phyloP scores from a whole-genome alignment of 2,329 filamentous ascomycete genomes.

The Metarhizium rileyi region DNA sequence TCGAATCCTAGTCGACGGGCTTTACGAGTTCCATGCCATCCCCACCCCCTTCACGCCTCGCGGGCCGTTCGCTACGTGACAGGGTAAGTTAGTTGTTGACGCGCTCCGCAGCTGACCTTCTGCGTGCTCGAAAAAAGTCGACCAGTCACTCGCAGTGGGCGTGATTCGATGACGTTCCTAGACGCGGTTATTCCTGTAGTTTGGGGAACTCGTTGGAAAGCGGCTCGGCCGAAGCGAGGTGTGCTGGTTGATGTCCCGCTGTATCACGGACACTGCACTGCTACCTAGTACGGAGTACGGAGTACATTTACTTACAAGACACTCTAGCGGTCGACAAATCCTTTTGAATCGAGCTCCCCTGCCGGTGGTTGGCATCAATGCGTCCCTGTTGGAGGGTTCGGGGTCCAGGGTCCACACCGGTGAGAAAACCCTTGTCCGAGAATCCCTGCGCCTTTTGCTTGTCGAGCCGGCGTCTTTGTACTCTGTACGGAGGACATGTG shows the following conservation, averaged over 20 bases:
- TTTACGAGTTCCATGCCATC: neutral
- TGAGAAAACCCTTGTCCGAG: neutral
- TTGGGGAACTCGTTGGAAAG: neutral
- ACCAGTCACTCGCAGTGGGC: neutral
- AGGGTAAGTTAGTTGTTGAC: neutral
- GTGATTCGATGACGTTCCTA: neutral
- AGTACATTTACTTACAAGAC: neutral
- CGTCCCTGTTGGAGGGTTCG: neutral
- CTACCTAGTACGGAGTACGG: too few relatives aligned
- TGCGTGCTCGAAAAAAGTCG: neutral
- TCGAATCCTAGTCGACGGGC: neutral
- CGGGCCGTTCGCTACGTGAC: neutral
- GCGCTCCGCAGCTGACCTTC: neutral
- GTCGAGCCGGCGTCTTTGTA: too few relatives aligned
- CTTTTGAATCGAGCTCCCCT: neutral
- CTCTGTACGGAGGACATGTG: too few relatives aligned
- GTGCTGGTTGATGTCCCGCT: neutral
- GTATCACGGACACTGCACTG: neutral
- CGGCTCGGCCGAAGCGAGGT: neutral
- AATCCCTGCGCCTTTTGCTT: neutral
- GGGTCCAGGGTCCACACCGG: neutral
- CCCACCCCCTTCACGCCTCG: slow-evolving; percentile 4
- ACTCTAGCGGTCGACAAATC: neutral
- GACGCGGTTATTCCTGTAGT: too few relatives aligned
- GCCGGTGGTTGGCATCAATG: neutral